Evolutionary conservation across 2,329 filamentous ascomycete genomes (phyloP), one percentile per base, ranked within the genome.

Genomic region (Ceratocystiopsis sp.): DNA sequence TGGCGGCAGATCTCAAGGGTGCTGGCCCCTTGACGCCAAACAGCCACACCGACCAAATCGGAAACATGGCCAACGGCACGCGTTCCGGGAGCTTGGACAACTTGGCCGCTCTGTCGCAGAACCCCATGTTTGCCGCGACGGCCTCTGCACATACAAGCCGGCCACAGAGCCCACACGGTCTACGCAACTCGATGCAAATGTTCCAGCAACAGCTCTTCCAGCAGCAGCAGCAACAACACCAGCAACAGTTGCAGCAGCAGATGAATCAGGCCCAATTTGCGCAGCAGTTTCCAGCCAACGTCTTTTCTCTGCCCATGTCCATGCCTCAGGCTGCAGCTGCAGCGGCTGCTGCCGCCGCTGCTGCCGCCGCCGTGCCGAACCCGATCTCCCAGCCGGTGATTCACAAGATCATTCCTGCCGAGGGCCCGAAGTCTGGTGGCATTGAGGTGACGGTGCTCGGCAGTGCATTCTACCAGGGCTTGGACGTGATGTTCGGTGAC

Each of bases 361-460:
- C 25, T 29, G 25, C 10, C 9, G 21, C 47, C 4, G 16, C 47
- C 3, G 16, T 43, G 2, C 29, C 49, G 15, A 42, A 65, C 21
- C 39, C 40, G 16, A 42, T 43, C 1, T 29, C 65, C 40, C 64
- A 67, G 37, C 62, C 68, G n/a, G 71, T 73, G 16, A 89, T 93
- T 18, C 79, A 84, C 56, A 89, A 87, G 57, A 70, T 94, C 48
- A 84, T 91, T 34, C 86, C 87, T 0, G 72, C 71, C 29, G 83
- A 93, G 58, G 86, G 86, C 0, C 83, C 86, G 8, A 83, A 78
- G 46, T 75, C 75, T 34, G 86, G 86, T 46, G 86, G 86, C 37
- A 86, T 84, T 42, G 86, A 95, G 57, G 84, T 94, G 3, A 89
- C 84, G 0, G 73, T 91, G 44, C 66, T 93, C 10, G 86, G 87